Evolutionary conservation across 495 filamentous ascomycete genomes (phyloP).

Genomic region (Aspergillus mulundensis): DNA sequence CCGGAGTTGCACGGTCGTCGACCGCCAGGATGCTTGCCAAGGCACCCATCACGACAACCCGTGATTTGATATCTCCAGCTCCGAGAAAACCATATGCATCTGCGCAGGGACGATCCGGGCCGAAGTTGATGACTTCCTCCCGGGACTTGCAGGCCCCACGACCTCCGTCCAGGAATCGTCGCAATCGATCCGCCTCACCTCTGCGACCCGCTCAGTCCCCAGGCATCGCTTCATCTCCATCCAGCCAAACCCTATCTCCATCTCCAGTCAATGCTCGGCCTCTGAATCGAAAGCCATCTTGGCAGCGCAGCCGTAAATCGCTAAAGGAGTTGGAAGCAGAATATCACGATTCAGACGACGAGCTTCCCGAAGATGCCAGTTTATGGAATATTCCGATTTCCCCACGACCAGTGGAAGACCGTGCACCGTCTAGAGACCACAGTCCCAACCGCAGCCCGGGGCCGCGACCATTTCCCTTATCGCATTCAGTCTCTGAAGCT

Average conservation of each 20-base stretch:
- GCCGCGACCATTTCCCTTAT: conserved; percentile 39
- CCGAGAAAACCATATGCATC: conserved; percentile 41
- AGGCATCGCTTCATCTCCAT: conserved; percentile 28
- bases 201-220: conserved; percentile 26
- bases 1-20: conserved; percentile 30
- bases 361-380: conserved; percentile 86
- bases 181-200: conserved; percentile 41
- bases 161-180: conserved; percentile 24
- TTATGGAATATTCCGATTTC: conserved; percentile 96
- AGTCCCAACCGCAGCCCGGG: conserved; percentile 54
- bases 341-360: conserved; percentile 84
- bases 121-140: conserved; percentile 21
- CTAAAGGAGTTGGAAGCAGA: conserved; percentile 78
- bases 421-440: conserved; percentile 46
- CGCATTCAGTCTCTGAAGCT: conserved; percentile 33
- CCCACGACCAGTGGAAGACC: conserved; percentile 67
- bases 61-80: conserved; percentile 40
- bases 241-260: conserved; percentile 30
- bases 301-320: conserved; percentile 78
- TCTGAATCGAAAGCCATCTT: conserved; percentile 43
- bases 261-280: conserved; percentile 34
- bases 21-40: conserved; percentile 32
- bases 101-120: conserved; percentile 22
- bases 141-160: conserved; percentile 26
- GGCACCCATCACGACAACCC: conserved; percentile 33